These are phyloP conservation scores for Hypoxylon trugodes DNA, from an alignment of 495 filamentous ascomycete genomes.

Conservation along the genomic window DNA sequence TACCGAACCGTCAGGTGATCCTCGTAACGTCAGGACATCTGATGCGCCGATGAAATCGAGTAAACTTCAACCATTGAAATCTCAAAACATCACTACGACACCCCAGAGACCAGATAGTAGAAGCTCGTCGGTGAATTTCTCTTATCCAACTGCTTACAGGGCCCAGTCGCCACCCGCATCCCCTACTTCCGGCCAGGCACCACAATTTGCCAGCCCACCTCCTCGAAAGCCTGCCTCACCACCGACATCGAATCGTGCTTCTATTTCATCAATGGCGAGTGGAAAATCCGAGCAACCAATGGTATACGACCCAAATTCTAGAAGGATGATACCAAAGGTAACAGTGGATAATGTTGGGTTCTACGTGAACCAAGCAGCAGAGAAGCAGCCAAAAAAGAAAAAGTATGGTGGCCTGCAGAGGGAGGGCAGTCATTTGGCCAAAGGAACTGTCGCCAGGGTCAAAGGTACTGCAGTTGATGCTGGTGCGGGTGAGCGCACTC, in stretches of 20 bases:
- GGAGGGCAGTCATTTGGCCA: slow-evolving; percentile 46
- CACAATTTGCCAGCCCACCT: slow-evolving; percentile 32
- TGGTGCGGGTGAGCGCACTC: slow-evolving; percentile 44
- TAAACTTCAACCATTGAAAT: slow-evolving; percentile 37
- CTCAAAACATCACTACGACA: not conserved
- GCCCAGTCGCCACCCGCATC: slow-evolving; percentile 53
- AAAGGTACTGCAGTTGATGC: slow-evolving; percentile 46
- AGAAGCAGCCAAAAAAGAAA: slow-evolving; percentile 62
- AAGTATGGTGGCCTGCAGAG: slow-evolving; percentile 51
- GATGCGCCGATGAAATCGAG: slow-evolving; percentile 53
- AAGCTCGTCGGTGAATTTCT: slow-evolving; percentile 82
- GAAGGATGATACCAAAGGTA: slow-evolving; percentile 58
- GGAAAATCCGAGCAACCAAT: slow-evolving; percentile 47
- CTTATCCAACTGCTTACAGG: slow-evolving; percentile 66
- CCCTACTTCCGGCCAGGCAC: slow-evolving; percentile 49
- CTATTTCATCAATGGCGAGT: slow-evolving; percentile 32
- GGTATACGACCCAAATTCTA: slow-evolving; percentile 66
- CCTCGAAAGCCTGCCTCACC: slow-evolving; percentile 22
- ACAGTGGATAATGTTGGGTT: slow-evolving; percentile 50
- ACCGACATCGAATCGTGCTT: slow-evolving; percentile 31
- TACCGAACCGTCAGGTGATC: slow-evolving; percentile 52
- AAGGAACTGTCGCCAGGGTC: slow-evolving; percentile 47
- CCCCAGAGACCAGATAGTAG: slow-evolving; percentile 62
- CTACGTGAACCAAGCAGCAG: slow-evolving; percentile 54
- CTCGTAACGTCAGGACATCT: slow-evolving; percentile 50